These are phyloP conservation scores for Bipolaris oryzae DNA, from an alignment of 2,329 filamentous ascomycete genomes.

Conservation along the genomic window DNA sequence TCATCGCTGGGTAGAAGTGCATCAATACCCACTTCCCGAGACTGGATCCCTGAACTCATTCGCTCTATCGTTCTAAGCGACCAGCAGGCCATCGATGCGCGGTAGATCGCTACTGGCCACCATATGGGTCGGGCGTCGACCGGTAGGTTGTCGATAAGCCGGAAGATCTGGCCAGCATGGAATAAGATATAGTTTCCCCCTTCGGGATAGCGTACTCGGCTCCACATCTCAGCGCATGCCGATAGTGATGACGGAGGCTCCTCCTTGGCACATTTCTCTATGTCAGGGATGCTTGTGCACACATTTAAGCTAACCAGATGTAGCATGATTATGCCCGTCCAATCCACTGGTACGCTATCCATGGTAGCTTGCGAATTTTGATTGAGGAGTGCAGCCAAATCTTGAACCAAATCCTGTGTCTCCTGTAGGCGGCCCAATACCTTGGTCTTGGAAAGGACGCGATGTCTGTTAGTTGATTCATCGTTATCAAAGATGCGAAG, in stretches of 20 bases:
- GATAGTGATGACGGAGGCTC: constrained; percentile 3
- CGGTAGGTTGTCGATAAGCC: constrained; percentile 6
- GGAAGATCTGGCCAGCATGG: constrained; percentile 12
- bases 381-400: constrained; percentile 7
- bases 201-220: constrained; percentile 8
- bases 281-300: constrained; percentile 13
- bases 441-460: constrained; percentile 9
- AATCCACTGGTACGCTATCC: background rate
- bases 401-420: constrained; percentile 8
- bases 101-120: constrained; percentile 13
- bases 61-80: constrained; percentile 5
- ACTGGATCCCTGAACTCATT: background rate
- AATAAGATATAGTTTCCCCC: constrained; percentile 10
- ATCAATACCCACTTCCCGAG: constrained; percentile 5
- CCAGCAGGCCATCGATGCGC: constrained; percentile 11
- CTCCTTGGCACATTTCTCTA: constrained; percentile 12
- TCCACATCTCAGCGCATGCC: constrained; percentile 9
- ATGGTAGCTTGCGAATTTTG: background rate
- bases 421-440: constrained; percentile 10
- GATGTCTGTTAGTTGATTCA: constrained; percentile 8
- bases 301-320: constrained; percentile 17
- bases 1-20: constrained; percentile 4
- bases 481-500: constrained; percentile 12
- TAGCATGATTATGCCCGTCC: constrained; percentile 11
- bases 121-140: constrained; percentile 7